Conservation (phyloP, 2,329 filamentous ascomycete species). For the Ramularia endophylla region DNA sequence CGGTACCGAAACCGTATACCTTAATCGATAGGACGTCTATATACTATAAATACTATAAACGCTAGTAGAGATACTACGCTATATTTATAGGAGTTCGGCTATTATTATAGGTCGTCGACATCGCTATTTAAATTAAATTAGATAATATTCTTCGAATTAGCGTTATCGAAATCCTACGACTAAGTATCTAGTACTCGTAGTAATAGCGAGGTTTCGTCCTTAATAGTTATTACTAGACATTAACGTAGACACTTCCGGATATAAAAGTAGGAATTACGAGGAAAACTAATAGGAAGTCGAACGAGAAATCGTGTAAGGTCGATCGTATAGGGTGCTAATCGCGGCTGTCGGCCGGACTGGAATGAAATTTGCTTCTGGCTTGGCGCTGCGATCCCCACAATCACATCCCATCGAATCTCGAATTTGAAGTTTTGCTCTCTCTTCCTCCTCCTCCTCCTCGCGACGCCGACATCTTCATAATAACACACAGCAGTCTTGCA, state of each 20-base stretch:
- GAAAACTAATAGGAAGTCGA: neutral
- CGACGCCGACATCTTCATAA: conserved; percentile 19
- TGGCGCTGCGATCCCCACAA: too few relatives aligned
- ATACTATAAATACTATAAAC: conserved; percentile 54
- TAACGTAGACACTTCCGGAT: neutral
- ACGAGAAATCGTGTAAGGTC: too few relatives aligned
- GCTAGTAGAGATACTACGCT: conserved; percentile 48
- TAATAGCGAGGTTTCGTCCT: conserved; percentile 15
- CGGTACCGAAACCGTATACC: neutral
- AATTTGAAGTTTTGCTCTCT: too few relatives aligned
- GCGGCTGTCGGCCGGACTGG: too few relatives aligned
- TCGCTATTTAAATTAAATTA: conserved; percentile 44
- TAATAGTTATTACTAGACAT: neutral
- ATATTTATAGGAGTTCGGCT: conserved; percentile 47
- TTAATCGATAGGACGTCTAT: conserved; percentile 10
- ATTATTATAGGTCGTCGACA: conserved; percentile 49
- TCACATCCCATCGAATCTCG: too few relatives aligned
- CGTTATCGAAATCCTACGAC: conserved; percentile 7
- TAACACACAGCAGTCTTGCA: conserved; percentile 12
- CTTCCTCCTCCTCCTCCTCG: too few relatives aligned
- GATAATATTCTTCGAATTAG: conserved; percentile 26
- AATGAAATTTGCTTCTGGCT: too few relatives aligned
- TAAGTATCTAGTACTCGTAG: conserved; percentile 3
- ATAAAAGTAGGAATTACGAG: neutral
- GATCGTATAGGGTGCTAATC: too few relatives aligned